phyloP scores from a whole-genome alignment of 2,329 filamentous ascomycete species.

The Metarhizium brunneum region DNA sequence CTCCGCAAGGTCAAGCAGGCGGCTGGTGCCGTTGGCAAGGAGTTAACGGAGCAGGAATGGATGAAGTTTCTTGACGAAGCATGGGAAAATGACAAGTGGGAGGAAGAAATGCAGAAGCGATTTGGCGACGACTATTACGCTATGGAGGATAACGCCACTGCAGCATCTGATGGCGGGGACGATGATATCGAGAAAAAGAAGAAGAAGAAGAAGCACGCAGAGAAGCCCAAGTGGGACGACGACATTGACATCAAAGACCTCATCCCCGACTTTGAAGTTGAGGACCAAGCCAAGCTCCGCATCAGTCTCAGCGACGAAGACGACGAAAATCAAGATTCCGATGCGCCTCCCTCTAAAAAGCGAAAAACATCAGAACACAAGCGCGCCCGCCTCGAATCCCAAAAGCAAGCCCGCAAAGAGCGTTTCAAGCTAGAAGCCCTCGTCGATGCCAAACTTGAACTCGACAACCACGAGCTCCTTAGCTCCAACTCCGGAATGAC shows the following conservation, averaged over 20 bases:
- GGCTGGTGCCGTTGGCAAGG: slow-evolving; percentile 65
- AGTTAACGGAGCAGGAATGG: slow-evolving; percentile 69
- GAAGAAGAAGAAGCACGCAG: slow-evolving; percentile 33
- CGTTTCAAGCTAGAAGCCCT: slow-evolving; percentile 77
- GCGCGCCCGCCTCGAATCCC: slow-evolving; percentile 44
- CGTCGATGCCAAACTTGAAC: slow-evolving; percentile 70
- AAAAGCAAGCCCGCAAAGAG: slow-evolving; percentile 71
- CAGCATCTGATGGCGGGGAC: slow-evolving; percentile 55
- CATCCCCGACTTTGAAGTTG: slow-evolving; percentile 75
- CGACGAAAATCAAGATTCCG: slow-evolving; percentile 25
- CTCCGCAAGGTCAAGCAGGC: slow-evolving; percentile 82
- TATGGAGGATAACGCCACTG: slow-evolving; percentile 53
- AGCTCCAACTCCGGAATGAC: slow-evolving; percentile 30
- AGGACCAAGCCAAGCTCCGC: slow-evolving; percentile 36
- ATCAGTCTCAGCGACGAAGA: slow-evolving; percentile 42
- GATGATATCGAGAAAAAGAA: slow-evolving; percentile 47
- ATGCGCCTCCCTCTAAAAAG: slow-evolving; percentile 42
- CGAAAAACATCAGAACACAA: slow-evolving; percentile 53
- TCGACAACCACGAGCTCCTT: slow-evolving; percentile 56
- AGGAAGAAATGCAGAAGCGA: slow-evolving; percentile 75
- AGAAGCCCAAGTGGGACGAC: slow-evolving; percentile 76
- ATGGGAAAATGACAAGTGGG: slow-evolving; percentile 87
- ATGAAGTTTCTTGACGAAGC: slow-evolving; percentile 73
- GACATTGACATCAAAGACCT: slow-evolving; percentile 96
- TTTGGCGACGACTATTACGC: slow-evolving; percentile 92